Percentiles rank a stretch among this genome's conserved stretches.
phyloP scores from a whole-genome alignment of 2,329 filamentous ascomycete species.

The Cladosporium phlei region DNA sequence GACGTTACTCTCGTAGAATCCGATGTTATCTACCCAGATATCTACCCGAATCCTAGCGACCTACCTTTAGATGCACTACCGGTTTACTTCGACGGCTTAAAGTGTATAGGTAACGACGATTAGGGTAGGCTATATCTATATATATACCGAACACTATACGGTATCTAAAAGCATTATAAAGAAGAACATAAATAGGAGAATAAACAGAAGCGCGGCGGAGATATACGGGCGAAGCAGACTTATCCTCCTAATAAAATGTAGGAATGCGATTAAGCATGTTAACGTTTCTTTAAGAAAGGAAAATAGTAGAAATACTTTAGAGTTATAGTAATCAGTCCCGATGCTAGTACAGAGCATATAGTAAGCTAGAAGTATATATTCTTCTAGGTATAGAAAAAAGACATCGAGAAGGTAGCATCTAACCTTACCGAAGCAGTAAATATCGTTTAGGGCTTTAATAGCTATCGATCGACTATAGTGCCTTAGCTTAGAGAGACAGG shows the following conservation, averaged over 20 bases:
- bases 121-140: neutral
- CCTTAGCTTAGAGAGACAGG: slow-evolving; percentile 15
- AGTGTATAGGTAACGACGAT: neutral
- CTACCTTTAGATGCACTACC: neutral
- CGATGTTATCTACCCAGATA: slow-evolving; percentile 1
- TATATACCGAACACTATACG: neutral
- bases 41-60: neutral
- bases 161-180: neutral
- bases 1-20: neutral
- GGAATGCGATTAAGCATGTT: neutral
- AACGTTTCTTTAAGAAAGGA: neutral
- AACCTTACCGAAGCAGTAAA: slow-evolving; percentile 8
- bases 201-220: neutral
- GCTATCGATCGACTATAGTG: slow-evolving; percentile 13
- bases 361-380: slow-evolving; percentile 12
- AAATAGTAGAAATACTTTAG: neutral
- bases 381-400: slow-evolving; percentile 7
- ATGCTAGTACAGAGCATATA: neutral
- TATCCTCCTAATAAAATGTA: neutral
- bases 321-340: neutral
- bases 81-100: neutral
- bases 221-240: neutral
- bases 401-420: neutral
- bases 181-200: neutral
- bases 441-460: slow-evolving; percentile 12